Evolutionary conservation across 139 green algal species (phyloP), one percentile per base, ranked within the genome.

Genomic region (Tetradesmus lagerheimii): DNA sequence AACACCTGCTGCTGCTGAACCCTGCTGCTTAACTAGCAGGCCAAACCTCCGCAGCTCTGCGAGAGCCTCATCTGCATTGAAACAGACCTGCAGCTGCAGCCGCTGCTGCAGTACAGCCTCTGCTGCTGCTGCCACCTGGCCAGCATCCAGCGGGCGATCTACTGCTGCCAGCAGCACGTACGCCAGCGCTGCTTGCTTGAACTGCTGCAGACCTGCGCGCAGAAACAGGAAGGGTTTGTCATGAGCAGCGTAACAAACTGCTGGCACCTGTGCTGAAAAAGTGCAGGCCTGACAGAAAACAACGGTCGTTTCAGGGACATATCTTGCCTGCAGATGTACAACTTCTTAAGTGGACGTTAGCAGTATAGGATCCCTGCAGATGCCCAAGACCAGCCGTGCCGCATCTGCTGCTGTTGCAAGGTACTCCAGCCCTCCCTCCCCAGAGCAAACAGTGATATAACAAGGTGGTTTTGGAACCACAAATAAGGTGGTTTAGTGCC

Each of bases 151-250:
- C 4, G 53, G 38, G 4, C 43, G 11, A 6, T 80, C 43, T 53
- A 41, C 47, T 35, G 15, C 31, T 29, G 31, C 25, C 90, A 94
- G 85, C 82, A 91, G 45, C 29, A 93, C 79, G 41, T 90, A 93
- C 20, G 87, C 92, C 89, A 94, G 82, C 1, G 92, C 89, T 25
- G 91, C 77, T 86, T 92, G 89, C 39, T 85, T 90, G 80, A 93
- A 94, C 85, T 93, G 92, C 89, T 94, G 91, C 86, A 92, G 83
- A 2, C 85, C 91, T n/a, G 91, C n/a, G n/a, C n/a, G n/a, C 91
- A 29, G 57, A n/a, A 20, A 18, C 2, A 62, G 4, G 47, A 23
- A 62, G 8, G 47, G n/a, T n/a, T n/a, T n/a, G n/a, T n/a, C n/a
- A n/a, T n/a, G n/a, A n/a, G 47, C 47, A 62, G 47, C 18, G 4